Percentiles rank a stretch among this genome's conserved stretches.
Conservation (phyloP, 2,329 filamentous ascomycete species). For the Cordyceps pruinosa region DNA sequence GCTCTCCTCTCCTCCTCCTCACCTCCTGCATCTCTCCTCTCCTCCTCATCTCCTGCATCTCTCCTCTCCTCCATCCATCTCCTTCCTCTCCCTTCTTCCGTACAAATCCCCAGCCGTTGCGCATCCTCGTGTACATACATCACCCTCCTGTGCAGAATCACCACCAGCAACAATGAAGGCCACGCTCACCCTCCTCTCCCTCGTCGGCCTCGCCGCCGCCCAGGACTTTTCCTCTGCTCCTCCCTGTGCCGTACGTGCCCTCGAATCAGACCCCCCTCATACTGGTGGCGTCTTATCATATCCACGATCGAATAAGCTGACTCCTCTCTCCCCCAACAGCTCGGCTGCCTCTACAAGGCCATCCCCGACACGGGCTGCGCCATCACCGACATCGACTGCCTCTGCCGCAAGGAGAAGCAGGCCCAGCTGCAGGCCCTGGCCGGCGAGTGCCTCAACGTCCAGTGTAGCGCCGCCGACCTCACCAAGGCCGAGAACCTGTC, state of each 20-base stretch:
- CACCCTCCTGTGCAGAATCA: not conserved
- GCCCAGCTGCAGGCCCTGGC: slow-evolving; percentile 1
- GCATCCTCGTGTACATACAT: not conserved
- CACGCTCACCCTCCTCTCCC: not conserved
- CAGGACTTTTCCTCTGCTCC: not conserved
- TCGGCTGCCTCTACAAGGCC: slow-evolving; percentile 3
- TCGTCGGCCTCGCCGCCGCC: not conserved
- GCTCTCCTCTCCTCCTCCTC: not conserved
- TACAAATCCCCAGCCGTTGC: too few relatives aligned
- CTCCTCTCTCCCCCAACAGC: not conserved
- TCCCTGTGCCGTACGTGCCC: not conserved
- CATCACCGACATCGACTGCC: not conserved
- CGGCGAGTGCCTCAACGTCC: not conserved
- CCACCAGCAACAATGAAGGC: not conserved
- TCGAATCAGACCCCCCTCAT: not conserved
- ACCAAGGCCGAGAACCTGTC: not conserved
- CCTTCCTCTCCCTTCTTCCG: too few relatives aligned
- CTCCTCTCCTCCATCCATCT: not conserved
- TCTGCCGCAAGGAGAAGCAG: slow-evolving; percentile 3
- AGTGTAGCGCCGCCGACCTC: not conserved
- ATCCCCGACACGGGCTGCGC: not conserved
- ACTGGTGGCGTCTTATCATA: not conserved
- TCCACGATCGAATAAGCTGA: too few relatives aligned
- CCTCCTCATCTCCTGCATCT: not conserved
- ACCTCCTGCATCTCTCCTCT: not conserved